These are phyloP conservation scores for Fusarium citri DNA, from an alignment of 2,329 filamentous ascomycete genomes.

Conservation along the genomic window DNA sequence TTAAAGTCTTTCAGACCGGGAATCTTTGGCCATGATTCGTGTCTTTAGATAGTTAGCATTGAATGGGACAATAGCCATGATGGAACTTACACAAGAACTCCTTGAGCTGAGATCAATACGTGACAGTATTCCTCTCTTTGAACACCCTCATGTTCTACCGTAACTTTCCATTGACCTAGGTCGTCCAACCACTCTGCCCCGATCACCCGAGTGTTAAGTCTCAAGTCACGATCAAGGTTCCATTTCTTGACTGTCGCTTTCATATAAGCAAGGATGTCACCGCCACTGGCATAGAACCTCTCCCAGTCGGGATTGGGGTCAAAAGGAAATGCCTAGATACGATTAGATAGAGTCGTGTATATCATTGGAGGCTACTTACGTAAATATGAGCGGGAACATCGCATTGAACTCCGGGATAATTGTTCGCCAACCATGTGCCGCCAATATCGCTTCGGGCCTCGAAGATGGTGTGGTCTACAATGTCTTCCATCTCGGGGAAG, in stretches of 20 bases:
- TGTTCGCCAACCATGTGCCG: slow-evolving; percentile 52
- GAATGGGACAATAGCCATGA: fast-evolving
- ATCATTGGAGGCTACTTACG: not conserved
- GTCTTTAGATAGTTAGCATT: slow-evolving; percentile 5
- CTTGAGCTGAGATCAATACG: slow-evolving; percentile 39
- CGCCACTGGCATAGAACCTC: slow-evolving; percentile 66
- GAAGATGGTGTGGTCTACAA: slow-evolving; percentile 47
- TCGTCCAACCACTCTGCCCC: slow-evolving; percentile 34
- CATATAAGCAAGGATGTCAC: slow-evolving; percentile 67
- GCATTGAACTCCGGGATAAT: slow-evolving; percentile 41
- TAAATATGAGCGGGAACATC: slow-evolving; percentile 41
- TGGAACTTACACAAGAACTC: slow-evolving; percentile 37
- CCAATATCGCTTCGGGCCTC: slow-evolving; percentile 48
- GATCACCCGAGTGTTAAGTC: slow-evolving; percentile 50
- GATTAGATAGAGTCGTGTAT: not conserved
- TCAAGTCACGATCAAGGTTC: slow-evolving; percentile 53
- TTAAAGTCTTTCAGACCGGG: slow-evolving; percentile 36
- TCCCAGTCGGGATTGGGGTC: slow-evolving; percentile 69
- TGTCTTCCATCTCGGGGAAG: slow-evolving; percentile 47
- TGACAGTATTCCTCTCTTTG: slow-evolving; percentile 38
- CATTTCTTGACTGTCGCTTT: slow-evolving; percentile 59
- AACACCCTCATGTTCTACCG: slow-evolving; percentile 25
- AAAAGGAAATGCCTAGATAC: slow-evolving; percentile 59
- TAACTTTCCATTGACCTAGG: slow-evolving; percentile 39
- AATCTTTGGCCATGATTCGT: slow-evolving; percentile 40